Conservation (phyloP, 768 basidiomycete species). For the Mycena capillaripes region DNA sequence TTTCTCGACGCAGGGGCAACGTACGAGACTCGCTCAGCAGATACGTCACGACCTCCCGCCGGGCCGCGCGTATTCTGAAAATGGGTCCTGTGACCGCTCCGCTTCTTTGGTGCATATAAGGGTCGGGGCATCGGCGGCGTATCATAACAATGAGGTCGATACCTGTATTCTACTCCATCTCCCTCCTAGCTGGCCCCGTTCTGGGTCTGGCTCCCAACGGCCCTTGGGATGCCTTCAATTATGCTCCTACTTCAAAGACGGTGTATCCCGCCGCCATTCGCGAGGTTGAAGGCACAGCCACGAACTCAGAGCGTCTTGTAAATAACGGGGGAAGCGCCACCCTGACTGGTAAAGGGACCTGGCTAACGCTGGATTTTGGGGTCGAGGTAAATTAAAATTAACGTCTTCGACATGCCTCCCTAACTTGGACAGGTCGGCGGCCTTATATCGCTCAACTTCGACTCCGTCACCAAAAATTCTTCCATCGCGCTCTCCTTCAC, state of each 20-base stretch:
- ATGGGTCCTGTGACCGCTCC: no score
- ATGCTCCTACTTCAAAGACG: no score
- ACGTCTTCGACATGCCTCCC: neutral
- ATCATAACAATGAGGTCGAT: no score
- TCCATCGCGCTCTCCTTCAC: slow-evolving; percentile 68
- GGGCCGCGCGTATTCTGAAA: no score
- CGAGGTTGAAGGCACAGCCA: slow-evolving; percentile 51
- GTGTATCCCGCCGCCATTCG: slow-evolving; percentile 61
- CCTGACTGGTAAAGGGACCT: slow-evolving; percentile 56
- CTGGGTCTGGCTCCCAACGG: no score
- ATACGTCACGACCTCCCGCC: slow-evolving; percentile 24
- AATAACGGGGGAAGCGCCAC: slow-evolving; percentile 53
- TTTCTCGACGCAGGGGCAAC: neutral
- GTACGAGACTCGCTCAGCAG: neutral
- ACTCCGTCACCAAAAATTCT: slow-evolving; percentile 47
- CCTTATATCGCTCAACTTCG: slow-evolving; percentile 63
- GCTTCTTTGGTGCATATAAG: no score
- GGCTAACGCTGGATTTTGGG: slow-evolving; percentile 71
- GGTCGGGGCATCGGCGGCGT: no score
- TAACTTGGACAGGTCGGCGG: slow-evolving; percentile 62
- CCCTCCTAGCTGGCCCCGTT: no score
- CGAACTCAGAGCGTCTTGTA: slow-evolving; percentile 50
- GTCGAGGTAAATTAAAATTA: slow-evolving; percentile 56
- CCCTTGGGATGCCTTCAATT: no score
- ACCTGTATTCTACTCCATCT: no score